phyloP scores from a whole-genome alignment of 352 stramenopile species.

The Phytopythium helicoides region DNA sequence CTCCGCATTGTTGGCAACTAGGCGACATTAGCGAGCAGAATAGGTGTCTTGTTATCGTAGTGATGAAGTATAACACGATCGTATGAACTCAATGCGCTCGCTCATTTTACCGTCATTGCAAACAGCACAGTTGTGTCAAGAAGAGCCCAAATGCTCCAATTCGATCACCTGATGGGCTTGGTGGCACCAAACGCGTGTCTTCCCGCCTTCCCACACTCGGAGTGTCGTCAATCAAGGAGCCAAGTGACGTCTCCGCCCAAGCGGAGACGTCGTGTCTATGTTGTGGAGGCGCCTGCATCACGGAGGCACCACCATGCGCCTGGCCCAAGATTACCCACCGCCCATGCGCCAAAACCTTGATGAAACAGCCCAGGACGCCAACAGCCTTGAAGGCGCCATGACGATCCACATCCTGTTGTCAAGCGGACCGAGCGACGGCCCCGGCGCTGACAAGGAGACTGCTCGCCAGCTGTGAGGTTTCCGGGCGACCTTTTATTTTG shows the following conservation, averaged over 20 bases:
- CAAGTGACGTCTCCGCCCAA: background rate
- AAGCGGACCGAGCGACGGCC: background rate
- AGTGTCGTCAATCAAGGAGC: background rate
- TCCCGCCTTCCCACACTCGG: background rate
- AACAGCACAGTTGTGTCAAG: no score
- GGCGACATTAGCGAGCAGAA: background rate
- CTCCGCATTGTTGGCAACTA: background rate
- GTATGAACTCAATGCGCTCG: no score
- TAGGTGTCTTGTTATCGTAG: background rate
- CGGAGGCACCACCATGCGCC: background rate
- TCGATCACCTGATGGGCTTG: no score
- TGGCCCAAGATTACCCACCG: no score
- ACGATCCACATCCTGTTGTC: background rate
- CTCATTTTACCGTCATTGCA: no score
- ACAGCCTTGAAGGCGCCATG: no score
- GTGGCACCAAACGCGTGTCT: no score
- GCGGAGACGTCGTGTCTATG: background rate
- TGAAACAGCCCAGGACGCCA: no score
- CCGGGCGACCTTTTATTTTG: constrained; percentile 2
- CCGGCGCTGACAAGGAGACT: background rate
- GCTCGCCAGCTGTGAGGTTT: background rate
- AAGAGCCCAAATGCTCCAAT: no score
- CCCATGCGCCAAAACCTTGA: no score
- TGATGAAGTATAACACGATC: background rate
- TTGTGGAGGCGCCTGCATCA: constrained; percentile 3